Percentiles rank a stretch among this genome's conserved stretches.
phyloP scores from a whole-genome alignment of 495 filamentous ascomycete species.

The Penicillium diatomitis region DNA sequence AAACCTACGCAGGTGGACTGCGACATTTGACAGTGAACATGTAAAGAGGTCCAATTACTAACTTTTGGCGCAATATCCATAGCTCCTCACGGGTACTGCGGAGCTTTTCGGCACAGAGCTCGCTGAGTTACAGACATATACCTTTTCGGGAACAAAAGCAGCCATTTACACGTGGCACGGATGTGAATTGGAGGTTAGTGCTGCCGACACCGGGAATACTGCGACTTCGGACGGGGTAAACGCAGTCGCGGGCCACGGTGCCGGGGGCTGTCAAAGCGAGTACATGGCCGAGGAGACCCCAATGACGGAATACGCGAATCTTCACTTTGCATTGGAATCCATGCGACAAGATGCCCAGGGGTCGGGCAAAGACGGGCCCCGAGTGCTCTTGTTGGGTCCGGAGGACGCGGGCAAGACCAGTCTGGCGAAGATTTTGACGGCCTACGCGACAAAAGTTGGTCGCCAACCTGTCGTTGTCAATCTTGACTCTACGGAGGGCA shows the following conservation, averaged over 20 bases:
- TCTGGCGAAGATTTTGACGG: constrained; percentile 69
- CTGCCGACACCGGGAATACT: constrained; percentile 27
- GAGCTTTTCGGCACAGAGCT: constrained; percentile 97
- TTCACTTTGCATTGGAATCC: constrained; percentile 75
- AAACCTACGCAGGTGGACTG: neutral
- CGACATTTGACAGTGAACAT: neutral
- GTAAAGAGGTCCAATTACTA: neutral
- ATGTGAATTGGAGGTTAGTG: constrained; percentile 68
- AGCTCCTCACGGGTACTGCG: constrained; percentile 73
- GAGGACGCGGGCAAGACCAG: constrained; percentile 79
- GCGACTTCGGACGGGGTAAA: constrained; percentile 14
- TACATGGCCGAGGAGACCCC: constrained; percentile 81
- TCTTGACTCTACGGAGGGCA: constrained; percentile 74
- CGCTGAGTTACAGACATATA: constrained; percentile 68
- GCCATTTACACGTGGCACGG: constrained; percentile 90
- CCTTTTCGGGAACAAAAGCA: constrained; percentile 72
- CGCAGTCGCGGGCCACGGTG: constrained; percentile 21
- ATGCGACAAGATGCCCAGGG: constrained; percentile 45
- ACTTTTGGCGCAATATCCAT: constrained; percentile 11
- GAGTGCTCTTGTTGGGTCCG: constrained; percentile 78
- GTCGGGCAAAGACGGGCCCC: constrained; percentile 54
- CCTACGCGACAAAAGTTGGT: constrained; percentile 69
- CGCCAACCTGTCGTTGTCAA: constrained; percentile 78
- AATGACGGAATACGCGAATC: constrained; percentile 71
- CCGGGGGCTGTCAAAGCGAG: constrained; percentile 53